A percentile compares a stretch with the other conserved stretches of the same genome.
Evolutionary conservation across 148 eudicot genomes (phyloP).

Genomic region (Arbutus unedo): DNA sequence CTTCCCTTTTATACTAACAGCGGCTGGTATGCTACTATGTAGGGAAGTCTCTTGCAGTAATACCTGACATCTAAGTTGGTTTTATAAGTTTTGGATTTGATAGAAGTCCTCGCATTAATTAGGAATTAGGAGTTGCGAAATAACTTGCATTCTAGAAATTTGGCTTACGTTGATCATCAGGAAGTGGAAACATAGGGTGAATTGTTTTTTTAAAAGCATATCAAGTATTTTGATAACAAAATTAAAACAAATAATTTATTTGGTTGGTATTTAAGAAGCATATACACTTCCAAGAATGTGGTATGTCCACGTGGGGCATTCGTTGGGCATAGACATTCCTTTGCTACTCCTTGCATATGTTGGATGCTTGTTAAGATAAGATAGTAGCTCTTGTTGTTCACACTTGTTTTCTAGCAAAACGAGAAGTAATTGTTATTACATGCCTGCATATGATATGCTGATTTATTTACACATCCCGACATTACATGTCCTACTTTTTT

Average conservation of each 20-base stretch:
- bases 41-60: not conserved
- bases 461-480: too few relatives aligned
- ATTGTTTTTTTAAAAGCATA: not conserved
- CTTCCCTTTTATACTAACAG: not conserved
- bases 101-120: not conserved
- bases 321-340: too few relatives aligned
- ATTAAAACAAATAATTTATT: not conserved
- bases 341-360: too few relatives aligned
- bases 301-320: too few relatives aligned
- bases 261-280: not conserved
- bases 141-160: not conserved
- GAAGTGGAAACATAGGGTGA: not conserved
- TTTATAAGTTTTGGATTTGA: not conserved
- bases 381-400: too few relatives aligned
- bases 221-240: not conserved
- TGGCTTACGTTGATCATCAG: not conserved
- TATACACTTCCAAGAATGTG: too few relatives aligned
- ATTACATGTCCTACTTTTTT: too few relatives aligned
- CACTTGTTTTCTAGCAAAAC: too few relatives aligned
- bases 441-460: too few relatives aligned
- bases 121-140: not conserved
- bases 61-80: not conserved
- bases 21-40: not conserved
- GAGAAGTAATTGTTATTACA: too few relatives aligned
- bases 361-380: too few relatives aligned